Evolutionary conservation across 2,329 filamentous ascomycete species (phyloP), one percentile per base, ranked within the genome.

Genomic region (Ophiostoma piceae): DNA sequence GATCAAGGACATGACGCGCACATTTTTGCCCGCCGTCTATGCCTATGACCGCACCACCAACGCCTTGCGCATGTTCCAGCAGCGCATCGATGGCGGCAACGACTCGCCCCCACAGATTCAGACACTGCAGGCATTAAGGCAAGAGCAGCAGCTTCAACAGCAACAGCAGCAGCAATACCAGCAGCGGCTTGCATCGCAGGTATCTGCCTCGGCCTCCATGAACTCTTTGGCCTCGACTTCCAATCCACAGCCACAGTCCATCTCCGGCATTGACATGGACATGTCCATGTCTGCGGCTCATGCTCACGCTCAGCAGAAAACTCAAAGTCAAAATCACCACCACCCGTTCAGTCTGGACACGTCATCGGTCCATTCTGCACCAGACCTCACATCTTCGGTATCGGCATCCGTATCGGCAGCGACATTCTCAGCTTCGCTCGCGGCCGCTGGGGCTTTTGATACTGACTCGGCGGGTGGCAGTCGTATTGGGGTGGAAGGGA

Each of bases 1-100:
- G 16, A 67, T 72, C 29, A 54, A 65, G 9, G 71, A 70, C 47
- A 72, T 72, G 71, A 67, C 69, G 54, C 69, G 67, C 64, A 71
- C 69, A n/a, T 72, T 70, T 19, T 32, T 62, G 54, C 62, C 71
- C 8, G 71, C 71, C 12, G 60, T 65, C 35, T 67, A 68, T 14
- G 19, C 68, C 8, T 68, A 68, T 47, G 54, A 67, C 39, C 57
- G 66, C 22, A 68, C 71, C 1, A 70, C 37, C 35, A 47, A 69
- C 22, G 68, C 68, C 3, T 39, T 71, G 16, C 47, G 41, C 51
- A 41, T 66, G 62, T 68, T 71, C 41, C 66, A 64, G 69, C 66
- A 69, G 32, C 71, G 71, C 29, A 68, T 69, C 14, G 64, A 70
- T 43, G 62, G 68, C 19, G 68, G 64, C 37, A 26, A 26, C 39